These are phyloP conservation scores for Talaromyces adpressus DNA, from an alignment of 495 filamentous ascomycete species.

Conservation along the genomic window DNA sequence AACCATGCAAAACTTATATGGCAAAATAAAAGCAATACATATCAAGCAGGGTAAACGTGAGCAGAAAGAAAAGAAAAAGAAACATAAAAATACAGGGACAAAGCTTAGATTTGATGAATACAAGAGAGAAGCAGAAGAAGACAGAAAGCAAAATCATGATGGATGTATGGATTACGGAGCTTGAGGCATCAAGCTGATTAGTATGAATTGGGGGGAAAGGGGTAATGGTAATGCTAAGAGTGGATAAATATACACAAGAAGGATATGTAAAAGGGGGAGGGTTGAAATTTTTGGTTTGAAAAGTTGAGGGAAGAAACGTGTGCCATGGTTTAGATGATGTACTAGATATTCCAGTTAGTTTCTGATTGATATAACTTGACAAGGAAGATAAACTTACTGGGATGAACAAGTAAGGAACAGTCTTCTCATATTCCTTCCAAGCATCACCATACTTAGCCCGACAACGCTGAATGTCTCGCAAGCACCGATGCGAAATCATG, in stretches of 20 bases:
- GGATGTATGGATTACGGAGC: not conserved
- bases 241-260: conserved; percentile 1
- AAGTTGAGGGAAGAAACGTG: not conserved
- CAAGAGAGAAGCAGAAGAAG: not conserved
- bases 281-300: not conserved
- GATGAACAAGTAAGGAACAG: conserved; percentile 89
- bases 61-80: not conserved
- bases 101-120: not conserved
- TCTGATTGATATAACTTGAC: conserved; percentile 44
- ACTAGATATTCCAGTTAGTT: not conserved
- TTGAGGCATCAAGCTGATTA: not conserved
- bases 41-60: not conserved
- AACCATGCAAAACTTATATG: not conserved
- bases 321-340: not conserved
- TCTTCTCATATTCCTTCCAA: conserved; percentile 81
- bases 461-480: conserved; percentile 75
- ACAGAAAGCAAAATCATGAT: not conserved
- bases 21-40: not conserved
- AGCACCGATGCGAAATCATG: conserved; percentile 86
- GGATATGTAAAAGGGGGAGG: not conserved
- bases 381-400: conserved; percentile 55
- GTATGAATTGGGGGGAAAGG: not conserved
- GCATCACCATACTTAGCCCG: conserved; percentile 80
- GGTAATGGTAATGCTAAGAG: not conserved
- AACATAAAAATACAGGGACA: not conserved